phyloP scores from a whole-genome alignment of 495 filamentous ascomycete species.

The Glarea lozoyensis region DNA sequence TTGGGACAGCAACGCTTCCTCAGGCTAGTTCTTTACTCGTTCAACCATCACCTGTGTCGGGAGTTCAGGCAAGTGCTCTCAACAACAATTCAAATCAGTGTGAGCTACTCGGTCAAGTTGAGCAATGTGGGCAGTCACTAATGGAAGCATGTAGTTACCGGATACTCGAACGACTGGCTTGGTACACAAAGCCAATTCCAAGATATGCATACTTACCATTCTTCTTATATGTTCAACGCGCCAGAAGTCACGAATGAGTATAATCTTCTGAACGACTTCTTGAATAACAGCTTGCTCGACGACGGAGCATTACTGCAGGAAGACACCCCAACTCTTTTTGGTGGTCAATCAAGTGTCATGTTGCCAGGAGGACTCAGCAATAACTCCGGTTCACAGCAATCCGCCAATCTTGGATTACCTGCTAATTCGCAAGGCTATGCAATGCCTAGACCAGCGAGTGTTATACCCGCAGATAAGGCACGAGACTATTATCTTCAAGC shows the following conservation, averaged over 20 bases:
- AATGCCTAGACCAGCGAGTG: conserved; percentile 49
- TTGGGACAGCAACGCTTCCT: conserved; percentile 11
- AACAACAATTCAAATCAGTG: conserved; percentile 59
- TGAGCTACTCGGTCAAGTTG: conserved; percentile 44
- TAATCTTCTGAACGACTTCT: conserved; percentile 90
- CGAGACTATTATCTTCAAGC: conserved; percentile 96
- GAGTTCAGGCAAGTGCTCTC: conserved; percentile 43
- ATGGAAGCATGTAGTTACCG: conserved; percentile 43
- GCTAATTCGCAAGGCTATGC: conserved; percentile 36
- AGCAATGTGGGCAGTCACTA: conserved; percentile 15
- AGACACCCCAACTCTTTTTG: conserved; percentile 36
- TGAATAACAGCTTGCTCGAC: conserved; percentile 79
- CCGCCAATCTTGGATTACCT: conserved; percentile 1
- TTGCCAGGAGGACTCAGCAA: conserved; percentile 20
- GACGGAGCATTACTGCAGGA: conserved; percentile 59
- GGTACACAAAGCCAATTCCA: conserved; percentile 65
- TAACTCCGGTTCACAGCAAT: conserved; percentile 11
- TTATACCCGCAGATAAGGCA: conserved; percentile 66
- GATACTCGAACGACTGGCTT: conserved; percentile 50
- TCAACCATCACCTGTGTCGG: conserved; percentile 45
- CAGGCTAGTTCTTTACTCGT: conserved; percentile 35
- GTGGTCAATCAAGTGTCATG: conserved; percentile 17
- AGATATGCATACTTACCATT: conserved; percentile 90
- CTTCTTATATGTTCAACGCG: conserved; percentile 90
- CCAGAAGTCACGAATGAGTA: conserved; percentile 94